Evolutionary conservation across 352 stramenopile species (phyloP), one percentile per base, ranked within the genome.

Genomic region (Elongisporangium undulatum): DNA sequence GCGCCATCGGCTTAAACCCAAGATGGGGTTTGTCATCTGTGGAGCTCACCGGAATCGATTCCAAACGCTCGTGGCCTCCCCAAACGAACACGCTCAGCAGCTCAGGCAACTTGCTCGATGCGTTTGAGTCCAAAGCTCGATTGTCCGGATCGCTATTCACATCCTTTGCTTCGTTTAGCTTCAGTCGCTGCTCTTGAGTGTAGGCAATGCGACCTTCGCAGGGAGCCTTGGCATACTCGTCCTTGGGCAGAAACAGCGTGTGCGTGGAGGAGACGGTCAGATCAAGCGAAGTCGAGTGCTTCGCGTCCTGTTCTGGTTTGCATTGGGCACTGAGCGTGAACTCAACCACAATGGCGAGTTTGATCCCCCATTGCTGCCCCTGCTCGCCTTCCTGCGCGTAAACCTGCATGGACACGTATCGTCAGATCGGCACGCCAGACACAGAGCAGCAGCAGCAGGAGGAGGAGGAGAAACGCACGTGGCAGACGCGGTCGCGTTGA

Each of bases 341-440:
- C 21, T 56, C 26, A 29, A 22, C 64, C 41, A 22, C 58, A 38
- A 22, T 53, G 64, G n/a, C 21, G 59, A 23, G 62, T 38, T 22
- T 66, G 29, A 86, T 20, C 10, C 77, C 77, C 77, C 77, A 86
- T 19, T 82, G 63, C 2, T 56, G 60, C 1, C 52, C 50, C 10
- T 62, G 49, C 26, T 72, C 49, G 3, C 56, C 22, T 49, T 84
- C 77, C 15, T 56, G 19, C 0, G 72, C 58, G 8, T 61, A 59
- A 26, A 78, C 56, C 71, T 79, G 20, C 52, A 54, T 20, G 26
- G 4, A 52, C 20, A 51, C 52, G 15, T 5, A 50, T 50, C n/a
- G 24, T 23, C 45, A 53, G 4, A 53, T 22, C 21, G n/a, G n/a
- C n/a, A n/a, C n/a, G n/a, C n/a, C n/a, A n/a, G n/a, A n/a, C n/a